Evolutionary conservation across 2,329 filamentous ascomycete species (phyloP).

Genomic region (Fusarium drepaniforme): DNA sequence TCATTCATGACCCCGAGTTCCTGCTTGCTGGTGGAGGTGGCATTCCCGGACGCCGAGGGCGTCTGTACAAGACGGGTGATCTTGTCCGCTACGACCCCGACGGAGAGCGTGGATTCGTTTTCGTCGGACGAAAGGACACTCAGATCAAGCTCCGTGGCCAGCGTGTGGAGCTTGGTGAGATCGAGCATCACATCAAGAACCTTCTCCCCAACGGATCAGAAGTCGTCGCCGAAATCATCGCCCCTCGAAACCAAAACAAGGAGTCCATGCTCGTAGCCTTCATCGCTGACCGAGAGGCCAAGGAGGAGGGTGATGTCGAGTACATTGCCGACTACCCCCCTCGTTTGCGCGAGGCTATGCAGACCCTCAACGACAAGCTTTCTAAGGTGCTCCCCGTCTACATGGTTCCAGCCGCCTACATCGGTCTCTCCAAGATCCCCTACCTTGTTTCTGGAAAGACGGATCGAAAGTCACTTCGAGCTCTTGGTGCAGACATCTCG

Average conservation of each 20-base stretch:
- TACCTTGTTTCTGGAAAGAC: conserved; percentile 44
- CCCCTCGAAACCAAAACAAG: conserved; percentile 49
- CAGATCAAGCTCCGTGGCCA: conserved; percentile 77
- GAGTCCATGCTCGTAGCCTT: conserved; percentile 44
- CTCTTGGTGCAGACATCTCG: conserved; percentile 36
- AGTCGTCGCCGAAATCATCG: conserved; percentile 63
- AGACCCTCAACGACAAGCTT: conserved; percentile 33
- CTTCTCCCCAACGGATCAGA: conserved; percentile 54
- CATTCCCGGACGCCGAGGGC: conserved; percentile 53
- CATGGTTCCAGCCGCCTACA: conserved; percentile 41
- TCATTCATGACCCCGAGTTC: conserved; percentile 69
- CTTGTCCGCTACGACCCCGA: conserved; percentile 66
- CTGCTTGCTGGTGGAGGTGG: conserved; percentile 54
- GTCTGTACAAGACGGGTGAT: conserved; percentile 72
- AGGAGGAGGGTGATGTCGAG: conserved; percentile 23
- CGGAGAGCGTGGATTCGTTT: conserved; percentile 65
- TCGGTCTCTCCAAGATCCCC: conserved; percentile 38
- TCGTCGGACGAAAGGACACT: conserved; percentile 74
- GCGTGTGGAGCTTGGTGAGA: conserved; percentile 70
- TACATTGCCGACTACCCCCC: conserved; percentile 35
- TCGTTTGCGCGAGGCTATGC: conserved; percentile 33
- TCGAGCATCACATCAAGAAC: conserved; percentile 61
- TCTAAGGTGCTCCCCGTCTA: conserved; percentile 38
- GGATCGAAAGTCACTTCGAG: conserved; percentile 38
- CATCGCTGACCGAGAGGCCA: conserved; percentile 37